Conservation (phyloP, 73 alveolate species). For the Paramecium tetraurelia region DNA sequence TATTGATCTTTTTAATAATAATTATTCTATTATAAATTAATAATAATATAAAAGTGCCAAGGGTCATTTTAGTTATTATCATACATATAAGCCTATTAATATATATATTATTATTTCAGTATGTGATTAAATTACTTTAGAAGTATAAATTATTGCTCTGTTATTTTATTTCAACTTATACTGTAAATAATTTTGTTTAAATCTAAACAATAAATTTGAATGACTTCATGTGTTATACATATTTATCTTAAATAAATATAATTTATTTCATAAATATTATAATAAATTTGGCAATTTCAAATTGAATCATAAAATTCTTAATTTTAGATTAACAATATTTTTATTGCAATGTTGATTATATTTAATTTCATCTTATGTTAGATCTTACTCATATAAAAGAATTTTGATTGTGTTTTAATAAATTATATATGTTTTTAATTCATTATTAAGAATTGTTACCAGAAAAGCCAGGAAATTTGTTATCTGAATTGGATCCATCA, state of each 20-base stretch:
- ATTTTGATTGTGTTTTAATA: background rate
- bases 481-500: constrained; percentile 30
- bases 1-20: no score
- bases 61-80: no score
- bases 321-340: constrained; percentile 86
- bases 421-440: background rate
- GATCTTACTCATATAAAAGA: background rate
- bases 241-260: no score
- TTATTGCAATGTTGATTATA: constrained; percentile 83
- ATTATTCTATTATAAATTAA: background rate
- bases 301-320: background rate
- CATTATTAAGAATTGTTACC: constrained; percentile 40
- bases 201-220: no score
- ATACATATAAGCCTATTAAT: no score
- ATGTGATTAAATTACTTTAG: no score
- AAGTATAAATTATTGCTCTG: no score
- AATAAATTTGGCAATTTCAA: constrained; percentile 69
- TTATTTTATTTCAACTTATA: no score
- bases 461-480: constrained; percentile 13
- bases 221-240: no score
- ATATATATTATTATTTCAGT: no score
- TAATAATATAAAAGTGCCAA: no score
- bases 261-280: background rate
- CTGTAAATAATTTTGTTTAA: no score
- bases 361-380: constrained; percentile 74